Conservation (phyloP, 2,329 filamentous ascomycete genomes). For the Penicillium olsonii region DNA sequence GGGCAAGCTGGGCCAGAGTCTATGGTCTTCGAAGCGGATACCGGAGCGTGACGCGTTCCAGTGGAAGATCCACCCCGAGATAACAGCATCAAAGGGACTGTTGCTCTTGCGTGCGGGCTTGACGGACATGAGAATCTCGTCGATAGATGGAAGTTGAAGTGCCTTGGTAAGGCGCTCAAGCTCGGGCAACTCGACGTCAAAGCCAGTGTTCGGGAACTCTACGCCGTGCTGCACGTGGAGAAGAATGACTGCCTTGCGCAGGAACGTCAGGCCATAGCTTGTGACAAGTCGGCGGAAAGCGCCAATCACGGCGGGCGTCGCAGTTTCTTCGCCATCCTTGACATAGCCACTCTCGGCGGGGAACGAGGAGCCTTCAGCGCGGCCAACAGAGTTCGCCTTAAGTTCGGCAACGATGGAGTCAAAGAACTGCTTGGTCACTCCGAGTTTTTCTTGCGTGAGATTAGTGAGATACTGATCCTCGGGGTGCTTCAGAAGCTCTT, state of each 20-base stretch:
- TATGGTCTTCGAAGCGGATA: constrained; percentile 34
- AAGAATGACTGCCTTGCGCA: constrained; percentile 81
- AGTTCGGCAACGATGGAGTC: constrained; percentile 40
- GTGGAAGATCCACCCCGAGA: constrained; percentile 70
- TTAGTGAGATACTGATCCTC: constrained; percentile 27
- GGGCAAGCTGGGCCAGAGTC: constrained; percentile 55
- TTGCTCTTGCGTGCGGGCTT: constrained; percentile 41
- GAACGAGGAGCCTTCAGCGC: constrained; percentile 36
- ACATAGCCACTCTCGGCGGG: constrained; percentile 40
- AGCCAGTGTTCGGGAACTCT: constrained; percentile 74
- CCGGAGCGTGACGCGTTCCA: constrained; percentile 38
- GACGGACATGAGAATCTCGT: constrained; percentile 71
- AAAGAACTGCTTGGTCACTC: constrained; percentile 39
- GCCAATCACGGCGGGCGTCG: constrained; percentile 34
- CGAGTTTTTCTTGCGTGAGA: constrained; percentile 31
- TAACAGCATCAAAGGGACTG: constrained; percentile 51
- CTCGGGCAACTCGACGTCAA: constrained; percentile 70
- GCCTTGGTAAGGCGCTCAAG: constrained; percentile 76
- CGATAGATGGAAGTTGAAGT: constrained; percentile 74
- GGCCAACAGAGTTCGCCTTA: constrained; percentile 38
- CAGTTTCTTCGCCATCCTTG: constrained; percentile 39
- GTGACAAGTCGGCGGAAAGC: constrained; percentile 53
- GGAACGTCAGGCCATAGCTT: constrained; percentile 85
- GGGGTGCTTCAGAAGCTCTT: constrained; percentile 33
- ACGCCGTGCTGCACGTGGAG: constrained; percentile 87